A percentile compares a stretch with the other conserved stretches of the same genome.
Conservation (phyloP, 2,329 filamentous ascomycete species). For the Aphanoascus verrucosus region DNA sequence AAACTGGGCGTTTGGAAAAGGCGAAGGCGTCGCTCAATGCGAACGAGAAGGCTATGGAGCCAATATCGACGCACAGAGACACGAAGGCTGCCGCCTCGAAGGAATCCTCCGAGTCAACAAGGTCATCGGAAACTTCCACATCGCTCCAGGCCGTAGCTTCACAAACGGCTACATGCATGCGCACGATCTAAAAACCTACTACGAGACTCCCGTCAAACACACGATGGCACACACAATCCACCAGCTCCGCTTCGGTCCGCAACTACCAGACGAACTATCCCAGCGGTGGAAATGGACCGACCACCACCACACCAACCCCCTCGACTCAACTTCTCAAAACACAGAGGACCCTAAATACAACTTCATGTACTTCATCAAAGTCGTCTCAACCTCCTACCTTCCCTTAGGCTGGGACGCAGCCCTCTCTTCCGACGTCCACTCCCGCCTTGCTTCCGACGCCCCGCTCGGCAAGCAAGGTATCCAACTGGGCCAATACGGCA, state of each 20-base stretch:
- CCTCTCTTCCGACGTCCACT: conserved; percentile 30
- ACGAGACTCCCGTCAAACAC: conserved; percentile 62
- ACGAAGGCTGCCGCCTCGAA: conserved; percentile 89
- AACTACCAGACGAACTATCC: conserved; percentile 62
- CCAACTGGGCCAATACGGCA: conserved; percentile 57
- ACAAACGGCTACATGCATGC: conserved; percentile 95
- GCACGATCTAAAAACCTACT: conserved; percentile 94
- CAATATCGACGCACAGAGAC: conserved; percentile 72
- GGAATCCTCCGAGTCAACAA: conserved; percentile 93
- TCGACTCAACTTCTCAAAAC: conserved; percentile 67
- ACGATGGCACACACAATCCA: conserved; percentile 86
- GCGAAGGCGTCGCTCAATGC: conserved; percentile 90
- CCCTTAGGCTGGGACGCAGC: conserved; percentile 76
- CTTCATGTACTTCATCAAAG: conserved; percentile 99
- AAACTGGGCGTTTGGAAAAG: conserved; percentile 88
- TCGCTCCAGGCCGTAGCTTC: conserved; percentile 91
- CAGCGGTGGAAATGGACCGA: conserved; percentile 64
- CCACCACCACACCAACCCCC: conserved; percentile 74
- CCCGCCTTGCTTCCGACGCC: conserved; percentile 41
- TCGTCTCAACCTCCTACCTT: conserved; percentile 89
- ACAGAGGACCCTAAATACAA: conserved; percentile 80
- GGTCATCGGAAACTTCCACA: conserved; percentile 96
- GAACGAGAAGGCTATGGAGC: conserved; percentile 87
- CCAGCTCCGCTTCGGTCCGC: conserved; percentile 81
- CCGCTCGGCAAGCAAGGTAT: conserved; percentile 60